A percentile compares a stretch with the other conserved stretches of the same genome.
Conservation (phyloP, 2,329 filamentous ascomycete species). For the Microdochium trichocladiopsis region DNA sequence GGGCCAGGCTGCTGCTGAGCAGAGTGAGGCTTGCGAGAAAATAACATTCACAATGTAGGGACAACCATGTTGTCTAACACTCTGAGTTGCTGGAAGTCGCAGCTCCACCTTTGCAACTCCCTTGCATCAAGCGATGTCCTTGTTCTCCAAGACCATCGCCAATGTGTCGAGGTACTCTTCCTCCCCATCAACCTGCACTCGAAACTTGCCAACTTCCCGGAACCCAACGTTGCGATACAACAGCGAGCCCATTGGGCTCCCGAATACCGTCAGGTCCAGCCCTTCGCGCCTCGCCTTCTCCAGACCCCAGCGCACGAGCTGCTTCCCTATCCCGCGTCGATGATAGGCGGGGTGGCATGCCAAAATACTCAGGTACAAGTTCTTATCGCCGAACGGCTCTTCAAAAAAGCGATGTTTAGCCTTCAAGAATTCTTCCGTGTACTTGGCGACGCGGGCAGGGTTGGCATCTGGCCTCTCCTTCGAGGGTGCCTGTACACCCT, state of each 20-base stretch:
- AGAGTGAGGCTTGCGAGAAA: too few species aligned
- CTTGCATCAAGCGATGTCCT: neutral
- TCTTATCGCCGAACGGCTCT: slow-evolving; percentile 5
- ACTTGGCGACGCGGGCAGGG: neutral
- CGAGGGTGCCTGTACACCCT: too few species aligned
- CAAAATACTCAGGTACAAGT: slow-evolving; percentile 15
- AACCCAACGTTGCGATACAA: slow-evolving; percentile 14
- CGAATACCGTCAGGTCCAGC: slow-evolving; percentile 13
- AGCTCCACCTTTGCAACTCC: too few species aligned
- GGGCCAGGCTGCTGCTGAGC: neutral
- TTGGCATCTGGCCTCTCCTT: neutral
- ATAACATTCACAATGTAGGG: too few species aligned
- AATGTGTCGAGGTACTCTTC: slow-evolving; percentile 11
- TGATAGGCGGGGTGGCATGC: slow-evolving; percentile 12
- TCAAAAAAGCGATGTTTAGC: slow-evolving; percentile 11
- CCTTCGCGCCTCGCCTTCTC: slow-evolving; percentile 6
- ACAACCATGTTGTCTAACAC: too few species aligned
- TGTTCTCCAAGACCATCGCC: slow-evolving; percentile 8
- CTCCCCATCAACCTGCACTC: slow-evolving; percentile 13
- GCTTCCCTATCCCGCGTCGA: slow-evolving; percentile 11
- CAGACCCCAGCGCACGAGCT: slow-evolving; percentile 12
- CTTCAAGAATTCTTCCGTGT: slow-evolving; percentile 2
- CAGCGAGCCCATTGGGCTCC: slow-evolving; percentile 12
- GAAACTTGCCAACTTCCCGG: slow-evolving; percentile 9
- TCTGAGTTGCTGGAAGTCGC: too few species aligned